Base-by-base conservation (phyloP, 352 stramenopile species). In the Globisporangium uncinulatum region DNA sequence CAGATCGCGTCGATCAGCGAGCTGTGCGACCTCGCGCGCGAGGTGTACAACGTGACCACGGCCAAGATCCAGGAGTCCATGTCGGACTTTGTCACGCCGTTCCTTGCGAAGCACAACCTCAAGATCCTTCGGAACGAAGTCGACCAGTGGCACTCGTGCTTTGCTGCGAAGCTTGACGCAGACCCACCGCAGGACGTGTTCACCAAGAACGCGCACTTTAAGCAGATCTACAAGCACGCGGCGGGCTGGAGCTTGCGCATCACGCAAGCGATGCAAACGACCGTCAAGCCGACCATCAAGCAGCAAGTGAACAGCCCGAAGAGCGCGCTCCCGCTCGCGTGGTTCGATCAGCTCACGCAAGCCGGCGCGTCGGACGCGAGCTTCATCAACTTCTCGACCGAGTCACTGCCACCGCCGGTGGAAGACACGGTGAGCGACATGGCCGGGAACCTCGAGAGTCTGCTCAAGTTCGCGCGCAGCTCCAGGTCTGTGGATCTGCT, bases 101-200 rank as follows among this genome's bases (percentile, higher is more conserved):
- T 80, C 20, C 76, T 89, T 20, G 78, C 80, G 0, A 88, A 89
- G 50, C 69, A 88, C 24, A 82, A 83, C 17, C 62, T 92, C 31
- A 85, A 86, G 44, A 86, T 90, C 19, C 45, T 92, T 50, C 73
- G 76, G 3, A 92, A 92, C 41, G 83, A 92, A 75, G 80, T 92
- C 1, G 76, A 83, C 61, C 83, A 89, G 57, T 92, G 83, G 83
- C 81, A 90, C 51, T 90, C 80, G 5, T 92, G 83, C 54, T 92
- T 89, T 55, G 83, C 72, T 6, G 69, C 73, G 1, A 90, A 91
- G 63, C 65, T 92, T 7, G 77, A 89, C 46, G 65, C 76, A 1
- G 76, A 86, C 46, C 85, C 85, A 14, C 85, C 85, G 15, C 66
- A 78, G 47, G 83, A 91, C 45, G 69, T 92, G 3, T 95, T 95